A percentile compares a stretch with the other conserved stretches of the same genome.
These are phyloP conservation scores for Barnettozyma hawaiiensis DNA, from an alignment of 1,139 yeast genomes.

Conservation along the genomic window DNA sequence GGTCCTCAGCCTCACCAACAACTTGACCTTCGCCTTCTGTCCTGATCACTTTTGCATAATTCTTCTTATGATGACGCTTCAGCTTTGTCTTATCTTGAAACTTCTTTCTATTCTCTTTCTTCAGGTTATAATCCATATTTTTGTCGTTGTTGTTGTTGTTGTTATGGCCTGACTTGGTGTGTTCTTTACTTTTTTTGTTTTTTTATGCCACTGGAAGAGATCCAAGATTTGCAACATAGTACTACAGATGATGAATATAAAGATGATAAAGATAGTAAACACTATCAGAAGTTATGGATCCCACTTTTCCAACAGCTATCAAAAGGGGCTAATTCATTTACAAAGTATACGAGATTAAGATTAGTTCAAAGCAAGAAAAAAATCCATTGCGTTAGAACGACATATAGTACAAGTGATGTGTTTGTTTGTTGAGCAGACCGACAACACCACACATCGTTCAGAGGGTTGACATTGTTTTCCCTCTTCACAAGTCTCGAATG, in stretches of 20 bases:
- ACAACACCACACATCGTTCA: too few relatives aligned
- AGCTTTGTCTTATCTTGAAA: constrained; percentile 24
- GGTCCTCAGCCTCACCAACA: constrained; percentile 5
- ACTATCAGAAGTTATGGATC: too few relatives aligned
- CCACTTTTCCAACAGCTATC: too few relatives aligned
- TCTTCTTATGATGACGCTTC: constrained; percentile 25
- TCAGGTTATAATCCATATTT: constrained; percentile 21
- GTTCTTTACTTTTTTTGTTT: neutral
- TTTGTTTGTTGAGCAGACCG: too few relatives aligned
- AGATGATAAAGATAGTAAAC: too few relatives aligned
- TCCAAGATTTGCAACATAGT: too few relatives aligned
- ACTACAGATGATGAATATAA: neutral
- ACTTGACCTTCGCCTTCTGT: constrained; percentile 2
- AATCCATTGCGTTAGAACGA: constrained; percentile 3
- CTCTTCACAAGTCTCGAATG: constrained; percentile 41
- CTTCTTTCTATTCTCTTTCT: constrained; percentile 25
- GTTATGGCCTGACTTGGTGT: neutral
- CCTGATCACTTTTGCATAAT: constrained; percentile 23
- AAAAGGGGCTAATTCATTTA: too few relatives aligned
- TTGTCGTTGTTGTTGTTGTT: too few relatives aligned
- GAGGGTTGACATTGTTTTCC: constrained; percentile 14
- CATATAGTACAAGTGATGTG: too few relatives aligned
- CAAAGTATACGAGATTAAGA: too few relatives aligned
- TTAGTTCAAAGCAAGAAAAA: neutral
- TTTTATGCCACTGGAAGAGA: too few relatives aligned